A percentile compares a stretch with the other conserved stretches of the same genome.
Evolutionary conservation across 2,329 filamentous ascomycete genomes (phyloP).

Genomic region (Proliferodiscus dingleyae): DNA sequence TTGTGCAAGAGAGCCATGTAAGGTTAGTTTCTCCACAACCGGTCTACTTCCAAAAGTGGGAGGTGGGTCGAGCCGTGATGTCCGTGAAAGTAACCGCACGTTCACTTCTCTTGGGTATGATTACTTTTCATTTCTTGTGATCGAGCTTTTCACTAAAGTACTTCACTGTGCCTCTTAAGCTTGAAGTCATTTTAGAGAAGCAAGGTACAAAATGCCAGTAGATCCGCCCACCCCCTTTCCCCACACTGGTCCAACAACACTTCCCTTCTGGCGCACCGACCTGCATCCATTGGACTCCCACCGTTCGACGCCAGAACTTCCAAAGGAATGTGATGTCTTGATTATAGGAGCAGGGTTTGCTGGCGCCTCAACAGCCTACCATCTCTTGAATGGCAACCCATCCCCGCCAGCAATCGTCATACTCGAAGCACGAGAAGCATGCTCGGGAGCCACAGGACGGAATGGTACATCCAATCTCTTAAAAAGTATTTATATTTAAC

Average conservation of each 20-base stretch:
- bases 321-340: conserved; percentile 24
- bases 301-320: conserved; percentile 15
- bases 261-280: conserved; percentile 16
- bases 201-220: too few relatives aligned
- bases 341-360: conserved; percentile 17
- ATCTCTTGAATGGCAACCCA: conserved; percentile 28
- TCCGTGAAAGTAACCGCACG: too few relatives aligned
- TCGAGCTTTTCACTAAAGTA: too few relatives aligned
- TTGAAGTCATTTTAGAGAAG: too few relatives aligned
- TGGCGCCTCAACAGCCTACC: conserved; percentile 16
- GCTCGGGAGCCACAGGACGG: conserved; percentile 40
- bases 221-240: neutral
- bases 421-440: conserved; percentile 36
- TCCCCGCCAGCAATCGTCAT: conserved; percentile 30
- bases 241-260: neutral
- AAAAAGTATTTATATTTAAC: neutral
- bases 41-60: too few relatives aligned
- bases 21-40: too few relatives aligned
- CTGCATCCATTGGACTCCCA: conserved; percentile 15
- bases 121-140: too few relatives aligned
- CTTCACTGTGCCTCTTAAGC: too few relatives aligned
- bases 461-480: conserved; percentile 34
- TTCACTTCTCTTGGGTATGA: too few relatives aligned
- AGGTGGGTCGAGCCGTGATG: too few relatives aligned
- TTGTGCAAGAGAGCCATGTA: too few relatives aligned